Evolutionary conservation across 495 filamentous ascomycete species (phyloP).

Genomic region (Penicillium lagena): DNA sequence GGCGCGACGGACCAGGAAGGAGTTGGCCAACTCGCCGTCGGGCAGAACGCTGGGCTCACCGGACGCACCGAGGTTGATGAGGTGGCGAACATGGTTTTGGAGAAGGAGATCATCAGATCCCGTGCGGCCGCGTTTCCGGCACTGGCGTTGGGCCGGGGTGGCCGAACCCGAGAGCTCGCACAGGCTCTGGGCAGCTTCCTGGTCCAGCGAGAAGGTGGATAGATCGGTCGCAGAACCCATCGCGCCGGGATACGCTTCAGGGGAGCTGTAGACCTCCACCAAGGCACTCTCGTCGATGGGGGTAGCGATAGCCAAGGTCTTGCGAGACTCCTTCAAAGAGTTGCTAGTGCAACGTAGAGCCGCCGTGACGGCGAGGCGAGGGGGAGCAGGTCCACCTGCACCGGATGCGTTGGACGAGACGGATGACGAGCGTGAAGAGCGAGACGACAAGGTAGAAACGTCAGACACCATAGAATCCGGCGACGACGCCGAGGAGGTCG

Average conservation of each 20-base stretch:
- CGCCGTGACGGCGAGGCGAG: conserved; percentile 72
- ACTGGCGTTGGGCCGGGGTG: conserved; percentile 24
- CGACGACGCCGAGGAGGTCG: conserved; percentile 71
- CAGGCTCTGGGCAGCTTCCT: conserved; percentile 60
- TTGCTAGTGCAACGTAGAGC: conserved; percentile 72
- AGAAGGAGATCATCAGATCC: conserved; percentile 59
- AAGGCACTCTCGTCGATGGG: conserved; percentile 47
- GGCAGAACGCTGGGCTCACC: conserved; percentile 28
- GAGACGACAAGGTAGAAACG: conserved; percentile 53
- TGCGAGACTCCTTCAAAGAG: conserved; percentile 34
- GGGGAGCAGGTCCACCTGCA: conserved; percentile 55
- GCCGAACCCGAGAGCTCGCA: conserved; percentile 52
- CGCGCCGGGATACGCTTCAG: conserved; percentile 51
- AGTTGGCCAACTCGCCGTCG: conserved; percentile 32
- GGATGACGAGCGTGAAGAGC: conserved; percentile 66
- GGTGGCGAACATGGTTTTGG: conserved; percentile 68
- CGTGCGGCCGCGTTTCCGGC: conserved; percentile 64
- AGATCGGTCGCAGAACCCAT: conserved; percentile 44
- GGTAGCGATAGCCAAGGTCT: conserved; percentile 32
- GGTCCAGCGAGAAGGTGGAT: conserved; percentile 42
- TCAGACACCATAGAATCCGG: conserved; percentile 91
- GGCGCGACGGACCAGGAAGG: conserved; percentile 25
- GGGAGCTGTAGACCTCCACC: conserved; percentile 47
- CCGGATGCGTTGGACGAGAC: conserved; percentile 65
- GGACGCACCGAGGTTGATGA: conserved; percentile 29